Conservation (phyloP, 352 stramenopile genomes). For the Blastocystis sp. region DNA sequence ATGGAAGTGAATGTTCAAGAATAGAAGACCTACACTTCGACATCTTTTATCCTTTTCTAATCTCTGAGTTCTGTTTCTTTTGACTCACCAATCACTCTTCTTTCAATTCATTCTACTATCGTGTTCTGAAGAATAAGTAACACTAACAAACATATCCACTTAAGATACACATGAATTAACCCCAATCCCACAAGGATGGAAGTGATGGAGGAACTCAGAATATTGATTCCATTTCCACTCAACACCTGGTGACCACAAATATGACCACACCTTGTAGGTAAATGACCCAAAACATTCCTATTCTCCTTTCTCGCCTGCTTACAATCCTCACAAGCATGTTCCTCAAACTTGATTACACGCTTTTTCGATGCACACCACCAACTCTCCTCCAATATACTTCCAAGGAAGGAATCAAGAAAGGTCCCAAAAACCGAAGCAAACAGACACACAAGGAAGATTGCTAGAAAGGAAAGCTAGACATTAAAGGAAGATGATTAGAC, state of each 20-base stretch:
- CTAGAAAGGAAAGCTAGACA: neutral
- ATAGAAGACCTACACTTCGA: conserved; percentile 69
- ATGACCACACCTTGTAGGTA: neutral
- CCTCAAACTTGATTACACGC: neutral
- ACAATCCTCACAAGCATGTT: neutral
- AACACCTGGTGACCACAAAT: neutral
- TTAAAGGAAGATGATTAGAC: neutral
- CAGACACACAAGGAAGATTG: neutral
- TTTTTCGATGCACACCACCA: conserved; percentile 23
- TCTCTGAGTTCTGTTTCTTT: neutral
- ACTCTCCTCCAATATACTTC: conserved; percentile 21
- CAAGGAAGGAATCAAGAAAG: conserved; percentile 43
- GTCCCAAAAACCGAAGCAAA: conserved; percentile 4
- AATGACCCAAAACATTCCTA: neutral
- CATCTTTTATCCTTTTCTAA: conserved; percentile 66
- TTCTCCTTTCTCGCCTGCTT: neutral
- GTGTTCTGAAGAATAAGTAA: too few species aligned
- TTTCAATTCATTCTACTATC: too few species aligned
- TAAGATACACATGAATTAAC: neutral
- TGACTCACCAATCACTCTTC: neutral
- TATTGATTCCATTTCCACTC: neutral
- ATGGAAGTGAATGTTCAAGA: neutral
- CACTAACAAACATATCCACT: conserved; percentile 2
- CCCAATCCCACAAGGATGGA: neutral
- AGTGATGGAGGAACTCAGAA: conserved; percentile 29